Evolutionary conservation across 805 yeast genomes (phyloP).

Genomic region (Zygoascus flipseniorum): DNA sequence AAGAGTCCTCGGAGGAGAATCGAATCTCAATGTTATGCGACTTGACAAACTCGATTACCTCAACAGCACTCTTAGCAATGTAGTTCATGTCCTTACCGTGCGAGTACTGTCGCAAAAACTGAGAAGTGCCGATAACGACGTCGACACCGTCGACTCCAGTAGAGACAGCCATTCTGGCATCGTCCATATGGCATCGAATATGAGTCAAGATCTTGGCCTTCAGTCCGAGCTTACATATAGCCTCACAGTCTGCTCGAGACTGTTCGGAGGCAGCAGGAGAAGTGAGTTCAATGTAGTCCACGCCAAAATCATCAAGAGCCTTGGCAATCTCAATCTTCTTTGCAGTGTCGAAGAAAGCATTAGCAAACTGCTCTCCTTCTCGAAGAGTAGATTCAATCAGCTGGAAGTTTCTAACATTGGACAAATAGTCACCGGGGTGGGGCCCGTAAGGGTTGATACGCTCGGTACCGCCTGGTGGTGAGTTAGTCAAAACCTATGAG

Average conservation of each 20-base stretch:
- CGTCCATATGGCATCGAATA: constrained; percentile 98
- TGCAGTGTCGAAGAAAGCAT: constrained; percentile 89
- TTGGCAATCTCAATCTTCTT: constrained; percentile 95
- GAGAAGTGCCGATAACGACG: constrained; percentile 96
- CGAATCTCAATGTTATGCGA: constrained; percentile 94
- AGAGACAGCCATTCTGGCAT: constrained; percentile 92
- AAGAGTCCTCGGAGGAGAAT: constrained; percentile 94
- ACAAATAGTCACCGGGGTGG: constrained; percentile 83
- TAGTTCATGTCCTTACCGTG: constrained; percentile 99
- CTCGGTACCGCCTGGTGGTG: constrained; percentile 4
- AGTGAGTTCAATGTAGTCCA: constrained; percentile 93
- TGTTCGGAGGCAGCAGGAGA: constrained; percentile 98
- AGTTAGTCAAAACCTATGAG: not conserved
- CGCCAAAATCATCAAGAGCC: constrained; percentile 96
- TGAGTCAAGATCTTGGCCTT: constrained; percentile 94
- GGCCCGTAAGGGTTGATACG: constrained; percentile 82
- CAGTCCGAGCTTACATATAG: constrained; percentile 93
- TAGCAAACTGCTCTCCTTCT: constrained; percentile 98
- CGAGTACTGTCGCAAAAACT: constrained; percentile 84
- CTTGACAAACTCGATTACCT: constrained; percentile 95
- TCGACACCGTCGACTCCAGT: constrained; percentile 99
- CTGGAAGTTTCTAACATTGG: constrained; percentile 84
- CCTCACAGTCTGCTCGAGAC: constrained; percentile 88
- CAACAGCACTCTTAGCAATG: constrained; percentile 91
- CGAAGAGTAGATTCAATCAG: constrained; percentile 91